phyloP scores from a whole-genome alignment of 805 yeast genomes.

The Starmerella scarabaei region DNA sequence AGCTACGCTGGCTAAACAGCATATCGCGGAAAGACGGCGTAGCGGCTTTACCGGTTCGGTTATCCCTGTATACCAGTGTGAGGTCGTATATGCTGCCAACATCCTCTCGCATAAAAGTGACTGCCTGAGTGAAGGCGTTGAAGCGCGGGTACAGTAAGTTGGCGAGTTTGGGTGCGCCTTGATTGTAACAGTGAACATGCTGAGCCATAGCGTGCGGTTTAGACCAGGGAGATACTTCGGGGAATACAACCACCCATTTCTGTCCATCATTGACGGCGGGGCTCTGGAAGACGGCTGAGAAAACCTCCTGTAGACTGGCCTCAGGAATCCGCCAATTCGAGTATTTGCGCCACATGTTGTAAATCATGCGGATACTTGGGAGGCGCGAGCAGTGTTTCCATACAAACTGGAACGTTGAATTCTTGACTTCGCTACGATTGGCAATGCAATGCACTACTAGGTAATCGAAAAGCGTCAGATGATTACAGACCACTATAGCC shows the following conservation, averaged over 20 bases:
- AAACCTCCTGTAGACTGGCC: constrained; percentile 7
- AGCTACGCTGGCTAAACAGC: constrained; percentile 9
- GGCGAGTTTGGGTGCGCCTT: constrained; percentile 46
- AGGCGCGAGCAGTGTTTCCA: constrained; percentile 23
- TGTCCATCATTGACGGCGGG: constrained; percentile 11
- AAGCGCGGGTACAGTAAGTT: constrained; percentile 70
- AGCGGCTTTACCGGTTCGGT: not conserved
- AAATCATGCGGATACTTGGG: constrained; percentile 14
- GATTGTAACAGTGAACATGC: constrained; percentile 39
- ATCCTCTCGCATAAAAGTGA: constrained; percentile 21
- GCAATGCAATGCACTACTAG: constrained; percentile 34
- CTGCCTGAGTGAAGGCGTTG: constrained; percentile 22
- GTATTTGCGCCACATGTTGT: constrained; percentile 14
- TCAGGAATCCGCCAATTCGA: constrained; percentile 25
- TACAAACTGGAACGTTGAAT: constrained; percentile 30
- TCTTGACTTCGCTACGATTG: constrained; percentile 24
- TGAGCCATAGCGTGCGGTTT: constrained; percentile 34
- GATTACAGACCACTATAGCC: constrained; percentile 40
- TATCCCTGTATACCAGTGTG: constrained; percentile 35
- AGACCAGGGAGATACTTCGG: constrained; percentile 52
- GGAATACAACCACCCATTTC: constrained; percentile 56
- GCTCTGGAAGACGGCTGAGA: constrained; percentile 13
- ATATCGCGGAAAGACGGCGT: constrained; percentile 11
- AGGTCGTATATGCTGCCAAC: constrained; percentile 38
- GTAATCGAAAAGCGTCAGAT: constrained; percentile 56